Conservation (phyloP, 768 basidiomycete genomes). For the Hortiboletus flavorubellus region DNA sequence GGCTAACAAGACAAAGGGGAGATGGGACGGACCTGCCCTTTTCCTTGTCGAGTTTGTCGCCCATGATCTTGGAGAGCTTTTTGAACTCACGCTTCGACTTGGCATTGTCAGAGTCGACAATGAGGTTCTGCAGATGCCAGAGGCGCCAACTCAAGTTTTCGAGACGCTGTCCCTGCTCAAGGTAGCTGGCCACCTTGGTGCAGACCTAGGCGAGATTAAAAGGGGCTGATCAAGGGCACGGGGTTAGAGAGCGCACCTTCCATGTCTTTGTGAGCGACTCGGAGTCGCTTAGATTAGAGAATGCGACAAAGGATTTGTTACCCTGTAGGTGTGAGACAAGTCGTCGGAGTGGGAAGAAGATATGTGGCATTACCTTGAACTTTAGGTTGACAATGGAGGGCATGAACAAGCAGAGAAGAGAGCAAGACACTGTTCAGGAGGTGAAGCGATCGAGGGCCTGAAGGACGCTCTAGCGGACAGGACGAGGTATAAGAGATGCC, state of each 20-base stretch:
- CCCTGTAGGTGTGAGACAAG: constrained; percentile 44
- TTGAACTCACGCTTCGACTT: constrained; percentile 86
- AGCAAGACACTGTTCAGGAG: not conserved
- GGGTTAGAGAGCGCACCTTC: constrained; percentile 54
- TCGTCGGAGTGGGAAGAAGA: not conserved
- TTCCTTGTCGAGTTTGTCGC: constrained; percentile 90
- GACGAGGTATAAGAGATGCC: constrained; percentile 27
- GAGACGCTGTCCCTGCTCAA: constrained; percentile 87
- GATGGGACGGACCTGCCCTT: constrained; percentile 69
- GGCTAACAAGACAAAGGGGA: not conserved
- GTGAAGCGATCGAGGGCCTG: constrained; percentile 18
- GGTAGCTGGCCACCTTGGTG: constrained; percentile 86
- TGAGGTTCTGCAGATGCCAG: constrained; percentile 89
- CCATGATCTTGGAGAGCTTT: constrained; percentile 84
- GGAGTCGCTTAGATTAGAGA: constrained; percentile 81
- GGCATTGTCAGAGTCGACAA: constrained; percentile 88
- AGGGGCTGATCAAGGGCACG: constrained; percentile 1
- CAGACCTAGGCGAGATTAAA: constrained; percentile 54
- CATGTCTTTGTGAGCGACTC: constrained; percentile 87
- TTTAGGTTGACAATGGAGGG: constrained; percentile 83
- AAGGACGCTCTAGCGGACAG: constrained; percentile 5
- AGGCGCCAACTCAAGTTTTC: constrained; percentile 92
- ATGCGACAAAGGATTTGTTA: constrained; percentile 94
- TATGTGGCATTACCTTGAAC: constrained; percentile 55
- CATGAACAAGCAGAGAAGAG: constrained; percentile 38